Evolutionary conservation across 2,329 filamentous ascomycete genomes (phyloP), one percentile per base, ranked within the genome.

Genomic region (Kalaharituber pfeilii): DNA sequence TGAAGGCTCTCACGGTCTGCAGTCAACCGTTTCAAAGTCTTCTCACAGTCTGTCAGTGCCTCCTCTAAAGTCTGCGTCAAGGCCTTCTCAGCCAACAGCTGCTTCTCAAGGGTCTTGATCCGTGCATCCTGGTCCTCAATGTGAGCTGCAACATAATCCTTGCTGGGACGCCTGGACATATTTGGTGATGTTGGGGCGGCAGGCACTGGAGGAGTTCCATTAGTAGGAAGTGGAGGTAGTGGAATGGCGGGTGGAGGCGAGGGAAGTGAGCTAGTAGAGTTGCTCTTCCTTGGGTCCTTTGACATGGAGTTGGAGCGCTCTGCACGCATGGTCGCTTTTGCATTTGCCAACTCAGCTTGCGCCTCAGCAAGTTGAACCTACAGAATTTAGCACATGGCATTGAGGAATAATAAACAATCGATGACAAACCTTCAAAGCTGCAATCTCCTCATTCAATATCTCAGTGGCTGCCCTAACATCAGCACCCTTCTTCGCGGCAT

Each of bases 241-340:
- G 91, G 91, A 63, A 96, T 94, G 0, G 86, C 87, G 0, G 91
- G 91, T 4, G 91, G 91, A 26, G 91, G 91, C 1, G 91, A 96
- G 1, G 91, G 91, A 9, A 96, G 73, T 2, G 87, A 91, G 11
- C 79, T 77, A 49, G 88, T 82, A 0, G 86, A 91, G 24, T 79
- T 74, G 64, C 83, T 91, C 75, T 94, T 95, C 66, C 86, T 84
- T 44, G 91, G 76, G 45, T 73, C 74, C 58, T 74, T 71, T 6
- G 78, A 80, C 20, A 63, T 62, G 9, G 79, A 81, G 67, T 79
- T 76, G 51, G 78, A 77, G 53, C 79, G 72, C 62, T 79, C 76
- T 15, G 61, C 57, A 13, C 60, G 62, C 39, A 72, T 69, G 18
- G 42, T 22, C n/a, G 42, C 42, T 25, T 25, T 47, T 5, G 3